Evolutionary conservation across 1,139 yeast genomes (phyloP), one percentile per base, ranked within the genome.

Genomic region (Casaregolazyma lundiana): DNA sequence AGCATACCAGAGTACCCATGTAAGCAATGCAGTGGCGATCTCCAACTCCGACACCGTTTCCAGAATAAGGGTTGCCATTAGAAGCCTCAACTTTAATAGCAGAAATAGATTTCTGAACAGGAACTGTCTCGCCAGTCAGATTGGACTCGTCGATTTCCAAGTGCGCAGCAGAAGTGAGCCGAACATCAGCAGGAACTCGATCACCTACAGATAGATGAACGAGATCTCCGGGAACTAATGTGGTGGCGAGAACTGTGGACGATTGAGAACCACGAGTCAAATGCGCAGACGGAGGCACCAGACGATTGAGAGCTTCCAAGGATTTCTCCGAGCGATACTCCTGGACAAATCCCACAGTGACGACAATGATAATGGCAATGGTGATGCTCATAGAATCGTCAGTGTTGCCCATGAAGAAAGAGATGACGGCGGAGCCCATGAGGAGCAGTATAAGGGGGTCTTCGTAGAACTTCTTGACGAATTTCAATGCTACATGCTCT

Each of bases 1-100:
- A 95, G 58, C 96, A 81, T 4, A 90, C 97, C 57, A 92, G 73
- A 1, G 98, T 90, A 39, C 97, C 97, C 97, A 92, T 90, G 62
- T 77, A 89, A 1, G 95, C 97, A 55, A 89, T 84, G 51, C 82
- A 80, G 16, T 68, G 67, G 61, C 97, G 78, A 47, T 81, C 85
- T 44, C 81, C 78, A 36, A 85, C 73, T 9, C 84, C 78, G 43
- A 75, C 61, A 17, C 39, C 38, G 18, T n/a, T 21, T 32, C 51
- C 47, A 26, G 61, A 50, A 15, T 54, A 50, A n/a, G 67, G 63
- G 2, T 63, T 53, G 1, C 38, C 43, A 6, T 39, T 16, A 6
- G 45, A 8, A 15, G 2, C 15, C 21, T 67, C 69, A 2, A 61
- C 57, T 45, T 61, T 56, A 7, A 78, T 67, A 0, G 73, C 61